Evolutionary conservation across 164 flowering plant species (phyloP).

Genomic region (Malania oleifera): DNA sequence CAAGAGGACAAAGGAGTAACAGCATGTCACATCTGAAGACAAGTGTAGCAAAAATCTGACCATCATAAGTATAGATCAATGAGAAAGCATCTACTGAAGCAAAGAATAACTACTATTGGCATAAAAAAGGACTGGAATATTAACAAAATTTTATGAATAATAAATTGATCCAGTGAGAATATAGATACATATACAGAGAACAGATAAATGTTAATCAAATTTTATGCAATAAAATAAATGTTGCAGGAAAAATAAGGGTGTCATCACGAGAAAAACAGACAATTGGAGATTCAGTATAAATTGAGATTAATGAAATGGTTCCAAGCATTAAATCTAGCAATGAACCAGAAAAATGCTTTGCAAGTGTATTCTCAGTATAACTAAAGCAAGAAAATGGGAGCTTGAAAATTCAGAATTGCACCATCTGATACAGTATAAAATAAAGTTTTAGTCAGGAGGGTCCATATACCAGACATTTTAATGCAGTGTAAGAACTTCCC

Average conservation of each 20-base stretch:
- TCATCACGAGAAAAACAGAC: no score
- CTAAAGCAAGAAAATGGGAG: neutral
- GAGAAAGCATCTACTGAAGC: neutral
- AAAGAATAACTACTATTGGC: neutral
- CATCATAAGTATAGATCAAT: slow-evolving; percentile 13
- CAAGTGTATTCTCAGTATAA: neutral
- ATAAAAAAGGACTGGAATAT: no score
- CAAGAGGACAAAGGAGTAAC: slow-evolving; percentile 75
- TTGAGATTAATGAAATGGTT: neutral
- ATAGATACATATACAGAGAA: no score
- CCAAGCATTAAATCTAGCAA: neutral
- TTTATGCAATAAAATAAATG: no score
- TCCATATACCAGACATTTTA: slow-evolving; percentile 65
- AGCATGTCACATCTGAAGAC: slow-evolving; percentile 88
- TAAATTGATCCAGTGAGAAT: no score
- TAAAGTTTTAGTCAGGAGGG: neutral
- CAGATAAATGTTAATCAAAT: no score
- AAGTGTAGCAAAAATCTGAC: slow-evolving; percentile 79
- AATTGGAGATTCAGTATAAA: neutral
- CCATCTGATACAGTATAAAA: neutral
- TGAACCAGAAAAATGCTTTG: neutral
- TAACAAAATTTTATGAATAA: no score
- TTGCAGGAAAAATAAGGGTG: no score
- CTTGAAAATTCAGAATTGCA: neutral
- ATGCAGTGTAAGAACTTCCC: slow-evolving; percentile 44